These are phyloP conservation scores for Hypoxylon sp. DNA, from an alignment of 2,329 filamentous ascomycete species.

Conservation along the genomic window DNA sequence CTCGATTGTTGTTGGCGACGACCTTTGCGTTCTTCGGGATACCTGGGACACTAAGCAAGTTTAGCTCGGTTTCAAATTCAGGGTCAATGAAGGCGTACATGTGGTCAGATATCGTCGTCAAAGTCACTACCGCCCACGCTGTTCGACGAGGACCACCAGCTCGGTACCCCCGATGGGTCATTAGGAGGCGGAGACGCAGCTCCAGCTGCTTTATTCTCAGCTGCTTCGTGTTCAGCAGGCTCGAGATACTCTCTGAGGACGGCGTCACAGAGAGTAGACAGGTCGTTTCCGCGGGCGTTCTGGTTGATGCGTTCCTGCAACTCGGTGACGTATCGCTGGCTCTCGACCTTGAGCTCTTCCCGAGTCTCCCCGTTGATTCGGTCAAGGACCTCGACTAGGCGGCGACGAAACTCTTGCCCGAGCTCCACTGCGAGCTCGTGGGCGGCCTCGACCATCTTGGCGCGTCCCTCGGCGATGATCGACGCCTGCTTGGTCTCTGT, in stretches of 20 bases:
- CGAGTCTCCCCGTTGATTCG: not conserved
- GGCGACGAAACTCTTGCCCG: not conserved
- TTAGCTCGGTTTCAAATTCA: no score
- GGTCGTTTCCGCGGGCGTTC: not conserved
- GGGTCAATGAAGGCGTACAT: no score
- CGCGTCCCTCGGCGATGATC: not conserved
- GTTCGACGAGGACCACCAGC: no score
- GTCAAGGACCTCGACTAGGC: not conserved
- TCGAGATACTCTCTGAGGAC: not conserved
- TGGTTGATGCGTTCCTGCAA: not conserved
- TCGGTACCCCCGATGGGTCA: no score
- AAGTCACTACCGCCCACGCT: no score
- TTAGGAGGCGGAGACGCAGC: no score
- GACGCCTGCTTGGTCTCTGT: no score
- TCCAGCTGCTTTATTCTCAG: no score
- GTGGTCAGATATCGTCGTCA: no score
- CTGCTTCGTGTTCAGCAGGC: not conserved
- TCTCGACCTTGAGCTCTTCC: not conserved
- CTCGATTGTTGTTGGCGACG: no score
- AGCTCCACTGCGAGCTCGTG: not conserved
- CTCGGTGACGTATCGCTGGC: not conserved
- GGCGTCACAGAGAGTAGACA: not conserved
- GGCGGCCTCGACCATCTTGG: not conserved
- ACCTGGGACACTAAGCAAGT: no score
- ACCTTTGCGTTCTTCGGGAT: no score